Base-by-base conservation (phyloP, 73 alveolate genomes). In the Blepharisma japonicum region DNA sequence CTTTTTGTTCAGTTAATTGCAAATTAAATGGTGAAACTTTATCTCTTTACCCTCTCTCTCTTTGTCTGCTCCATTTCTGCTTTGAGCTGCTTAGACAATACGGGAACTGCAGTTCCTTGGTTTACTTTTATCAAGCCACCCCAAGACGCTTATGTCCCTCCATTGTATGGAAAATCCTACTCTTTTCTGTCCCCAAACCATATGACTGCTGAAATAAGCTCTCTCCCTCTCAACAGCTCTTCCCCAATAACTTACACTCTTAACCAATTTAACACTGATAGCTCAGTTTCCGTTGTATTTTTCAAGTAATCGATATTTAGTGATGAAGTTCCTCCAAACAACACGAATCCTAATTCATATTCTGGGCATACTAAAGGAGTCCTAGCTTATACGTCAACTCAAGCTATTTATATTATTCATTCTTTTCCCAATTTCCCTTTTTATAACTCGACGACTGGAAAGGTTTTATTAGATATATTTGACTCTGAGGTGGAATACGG, bases 281-380 rank as follows among this genome's bases (percentile, higher is more conserved):
- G 21, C 27, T 51, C 66, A 11, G 4, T 51, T 14, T 51, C 66
- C n/a, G n/a, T 51, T 51, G 66, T 51, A 14, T 11, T 18, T 51
- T 51, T 51, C 4, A 51, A 51, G 66, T 51, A 51, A 51, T 51
- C 4, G 27, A 11, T 51, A 51, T 51, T 11, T 18, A 51, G 66
- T 51, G 66, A 51, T 4, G n/a, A 18, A 14, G 27, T 18, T 4
- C 27, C 66, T 18, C 66, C 66, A 18, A 18, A 11, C 4, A 14
- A 18, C 21, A 11, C 66, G n/a, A 18, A 14, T 11, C 21, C n/a
- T 51, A 51, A 51, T 18, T 4, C 0, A 14, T 11, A 18, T 3
- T 32, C 42, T 51, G 66, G 66, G 21, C 66, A 51, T 51, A 51
- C 21, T 11, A 51, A 51, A 51, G 66, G 66, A 51, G 27, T 51